Percentiles rank a stretch among this genome's conserved stretches.
Evolutionary conservation across 1,284 basidiomycete genomes (phyloP).

Genomic region (Cryptococcus jaspeensis): DNA sequence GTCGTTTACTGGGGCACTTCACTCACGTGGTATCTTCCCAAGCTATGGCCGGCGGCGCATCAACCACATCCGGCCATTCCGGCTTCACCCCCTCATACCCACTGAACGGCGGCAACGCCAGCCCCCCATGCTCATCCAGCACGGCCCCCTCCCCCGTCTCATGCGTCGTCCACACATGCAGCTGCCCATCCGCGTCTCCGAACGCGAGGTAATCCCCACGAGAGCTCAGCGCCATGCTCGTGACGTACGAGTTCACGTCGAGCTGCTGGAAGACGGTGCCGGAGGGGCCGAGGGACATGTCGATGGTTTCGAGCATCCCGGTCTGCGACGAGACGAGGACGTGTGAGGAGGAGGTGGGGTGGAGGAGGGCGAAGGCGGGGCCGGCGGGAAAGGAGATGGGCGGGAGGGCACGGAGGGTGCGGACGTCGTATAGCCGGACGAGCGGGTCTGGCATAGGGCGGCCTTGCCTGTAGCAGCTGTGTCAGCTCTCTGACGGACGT

Average conservation of each 20-base stretch:
- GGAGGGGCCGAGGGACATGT: conserved; percentile 68
- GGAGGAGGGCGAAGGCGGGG: conserved; percentile 78
- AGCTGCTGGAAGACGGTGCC: conserved; percentile 55
- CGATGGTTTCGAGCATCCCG: conserved; percentile 87
- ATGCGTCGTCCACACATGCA: conserved; percentile 79
- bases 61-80: conserved; percentile 78
- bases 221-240: conserved; percentile 77
- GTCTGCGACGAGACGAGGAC: conserved; percentile 78
- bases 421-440: conserved; percentile 88
- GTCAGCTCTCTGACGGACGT: background rate
- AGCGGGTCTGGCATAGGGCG: conserved; percentile 86
- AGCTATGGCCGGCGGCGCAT: conserved; percentile 66
- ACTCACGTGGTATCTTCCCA: conserved; percentile 80
- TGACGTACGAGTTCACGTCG: conserved; percentile 67
- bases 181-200: conserved; percentile 80
- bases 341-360: conserved; percentile 76
- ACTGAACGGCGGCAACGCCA: conserved; percentile 67
- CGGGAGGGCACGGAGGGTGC: conserved; percentile 69
- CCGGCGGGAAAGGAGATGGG: conserved; percentile 86
- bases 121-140: conserved; percentile 34
- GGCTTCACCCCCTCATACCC: conserved; percentile 76
- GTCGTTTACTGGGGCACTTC: background rate
- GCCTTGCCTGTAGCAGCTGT: conserved; percentile 63
- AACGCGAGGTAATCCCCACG: conserved; percentile 89
- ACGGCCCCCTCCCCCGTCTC: conserved; percentile 60